Base-by-base conservation (phyloP, 23 red algal genomes). In the Rhodosorus marinus region DNA sequence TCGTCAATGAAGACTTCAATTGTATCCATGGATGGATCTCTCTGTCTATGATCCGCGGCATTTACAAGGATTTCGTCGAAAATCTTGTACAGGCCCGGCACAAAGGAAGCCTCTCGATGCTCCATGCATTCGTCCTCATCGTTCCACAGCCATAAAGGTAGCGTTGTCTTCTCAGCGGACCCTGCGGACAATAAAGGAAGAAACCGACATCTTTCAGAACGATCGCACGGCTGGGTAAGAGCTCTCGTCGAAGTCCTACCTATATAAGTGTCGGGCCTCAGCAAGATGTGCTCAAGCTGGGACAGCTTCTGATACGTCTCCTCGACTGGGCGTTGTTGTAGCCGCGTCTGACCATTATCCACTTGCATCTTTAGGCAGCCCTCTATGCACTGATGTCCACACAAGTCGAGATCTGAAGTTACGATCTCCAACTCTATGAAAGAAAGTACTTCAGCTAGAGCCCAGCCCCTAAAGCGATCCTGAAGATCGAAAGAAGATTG, bases 21-120 rank as follows among this genome's bases (percentile, higher is more conserved):
- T 1, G 59, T 59, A 33, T 81, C 71, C 70, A 82, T 84, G 5
- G 41, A 41, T 1, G 78, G 31, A 24, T 85, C 90, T 3, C 90
- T 41, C 20, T 82, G 90, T 31, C 60, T 74, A 58, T 98, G 78
- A 55, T 98, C 90, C 1, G 79, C 79, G 7, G 90, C 90, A 57
- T 98, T 98, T 20, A 98, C 90, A 15, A 98, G 51, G 36, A 98
- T 98, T 60, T 98, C 90, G 64, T 98, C 90, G 45, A 98, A 98
- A 23, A 98, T 84, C 63, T 98, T 98, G 72, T 98, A 98, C 30
- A 98, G 62, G 7, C 75, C 90, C 2, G 90, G 90, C 1, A 70
- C 64, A 46, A 70, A 98, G 9, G 41, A 54, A 26, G 86, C 67
- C 35, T 98, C 67, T 30, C 70, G 81, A 25, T 55, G 23, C 6